Conservation (phyloP, 2,329 filamentous ascomycete species). For the Clonostachys sp. region DNA sequence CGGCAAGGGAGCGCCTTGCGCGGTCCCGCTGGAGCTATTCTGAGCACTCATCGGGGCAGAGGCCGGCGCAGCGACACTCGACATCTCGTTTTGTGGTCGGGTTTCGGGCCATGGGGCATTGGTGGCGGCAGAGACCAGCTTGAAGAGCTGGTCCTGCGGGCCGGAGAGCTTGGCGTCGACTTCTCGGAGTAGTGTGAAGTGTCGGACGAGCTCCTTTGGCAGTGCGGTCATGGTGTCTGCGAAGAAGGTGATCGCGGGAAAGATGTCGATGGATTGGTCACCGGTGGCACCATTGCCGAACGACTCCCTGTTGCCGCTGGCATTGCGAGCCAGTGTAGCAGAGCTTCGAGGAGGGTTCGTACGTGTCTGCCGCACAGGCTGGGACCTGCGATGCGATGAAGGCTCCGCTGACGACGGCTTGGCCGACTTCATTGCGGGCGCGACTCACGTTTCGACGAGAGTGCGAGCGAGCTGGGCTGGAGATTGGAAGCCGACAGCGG, state of each 20-base stretch:
- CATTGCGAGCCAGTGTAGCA: slow-evolving; percentile 37
- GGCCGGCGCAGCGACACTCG: slow-evolving; percentile 31
- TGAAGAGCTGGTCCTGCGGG: slow-evolving; percentile 76
- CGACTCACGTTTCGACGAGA: no score
- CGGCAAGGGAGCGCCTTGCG: slow-evolving; percentile 26
- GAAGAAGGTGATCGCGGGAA: slow-evolving; percentile 68
- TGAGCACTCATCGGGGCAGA: slow-evolving; percentile 45
- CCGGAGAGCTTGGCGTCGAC: slow-evolving; percentile 95
- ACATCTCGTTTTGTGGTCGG: slow-evolving; percentile 19
- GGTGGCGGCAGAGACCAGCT: slow-evolving; percentile 64
- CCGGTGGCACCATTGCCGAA: slow-evolving; percentile 32
- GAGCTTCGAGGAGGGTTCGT: slow-evolving; percentile 58
- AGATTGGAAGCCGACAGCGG: neutral
- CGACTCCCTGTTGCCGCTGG: slow-evolving; percentile 34
- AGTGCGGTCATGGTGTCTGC: slow-evolving; percentile 89
- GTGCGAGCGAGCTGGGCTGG: neutral
- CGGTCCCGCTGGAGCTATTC: slow-evolving; percentile 38
- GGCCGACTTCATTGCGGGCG: slow-evolving; percentile 47
- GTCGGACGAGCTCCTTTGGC: slow-evolving; percentile 89
- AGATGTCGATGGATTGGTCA: slow-evolving; percentile 61
- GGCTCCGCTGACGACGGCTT: slow-evolving; percentile 38
- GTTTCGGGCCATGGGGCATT: slow-evolving; percentile 42
- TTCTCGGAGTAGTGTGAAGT: slow-evolving; percentile 94
- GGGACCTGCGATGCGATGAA: slow-evolving; percentile 52
- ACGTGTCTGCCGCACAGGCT: slow-evolving; percentile 61